Conservation (phyloP, 2,329 filamentous ascomycete genomes). For the Nigrospora oryzae region DNA sequence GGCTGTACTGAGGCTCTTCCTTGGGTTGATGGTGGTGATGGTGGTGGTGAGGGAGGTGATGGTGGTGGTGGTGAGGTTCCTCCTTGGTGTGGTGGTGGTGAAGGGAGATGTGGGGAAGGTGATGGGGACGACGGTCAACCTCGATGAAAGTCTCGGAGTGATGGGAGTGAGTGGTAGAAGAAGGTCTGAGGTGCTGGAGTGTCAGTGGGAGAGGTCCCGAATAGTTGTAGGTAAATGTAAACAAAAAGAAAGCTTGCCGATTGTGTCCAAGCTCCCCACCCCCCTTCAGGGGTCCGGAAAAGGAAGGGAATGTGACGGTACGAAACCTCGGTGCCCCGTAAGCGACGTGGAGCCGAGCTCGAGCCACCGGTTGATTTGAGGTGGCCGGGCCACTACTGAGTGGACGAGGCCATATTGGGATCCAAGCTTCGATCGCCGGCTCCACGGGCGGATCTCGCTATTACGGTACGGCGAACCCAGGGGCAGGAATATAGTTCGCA, state of each 20-base stretch:
- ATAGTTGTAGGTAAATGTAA: slow-evolving; percentile 3
- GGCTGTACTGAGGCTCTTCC: slow-evolving; percentile 24
- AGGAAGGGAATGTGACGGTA: slow-evolving; percentile 3
- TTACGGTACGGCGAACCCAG: background rate
- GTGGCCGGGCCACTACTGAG: too few relatives aligned
- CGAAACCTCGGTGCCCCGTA: background rate
- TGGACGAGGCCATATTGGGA: too few relatives aligned
- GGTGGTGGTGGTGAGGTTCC: slow-evolving; percentile 16
- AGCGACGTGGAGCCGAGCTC: too few relatives aligned
- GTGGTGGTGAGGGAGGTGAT: slow-evolving; percentile 29
- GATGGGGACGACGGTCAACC: slow-evolving; percentile 29
- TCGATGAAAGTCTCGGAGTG: slow-evolving; percentile 52
- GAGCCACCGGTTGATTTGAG: too few relatives aligned
- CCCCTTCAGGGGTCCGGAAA: slow-evolving; percentile 4
- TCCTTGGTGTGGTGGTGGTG: slow-evolving; percentile 32
- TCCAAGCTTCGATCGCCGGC: too few relatives aligned
- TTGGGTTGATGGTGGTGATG: slow-evolving; percentile 41
- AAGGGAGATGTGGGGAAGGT: slow-evolving; percentile 42
- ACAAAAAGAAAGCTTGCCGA: slow-evolving; percentile 5
- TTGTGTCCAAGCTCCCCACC: slow-evolving; percentile 7
- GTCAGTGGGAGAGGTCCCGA: slow-evolving; percentile 10
- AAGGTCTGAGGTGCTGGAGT: background rate
- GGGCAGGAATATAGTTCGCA: background rate
- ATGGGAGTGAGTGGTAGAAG: background rate
- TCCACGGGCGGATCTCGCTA: too few relatives aligned